Evolutionary conservation across 164 flowering plant species (phyloP).

Genomic region (Nymphaea colorata): DNA sequence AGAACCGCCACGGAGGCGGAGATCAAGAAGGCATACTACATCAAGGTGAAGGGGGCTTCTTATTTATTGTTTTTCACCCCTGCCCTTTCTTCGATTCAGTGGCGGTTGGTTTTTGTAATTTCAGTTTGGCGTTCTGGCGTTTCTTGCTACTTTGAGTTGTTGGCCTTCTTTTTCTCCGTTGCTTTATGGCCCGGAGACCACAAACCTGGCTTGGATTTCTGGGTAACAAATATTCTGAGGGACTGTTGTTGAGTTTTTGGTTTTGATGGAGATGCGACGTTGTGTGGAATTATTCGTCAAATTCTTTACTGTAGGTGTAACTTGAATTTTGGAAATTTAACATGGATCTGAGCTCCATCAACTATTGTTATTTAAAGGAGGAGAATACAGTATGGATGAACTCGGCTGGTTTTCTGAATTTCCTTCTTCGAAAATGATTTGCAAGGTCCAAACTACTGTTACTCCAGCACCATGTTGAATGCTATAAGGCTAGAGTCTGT

Average conservation of each 20-base stretch:
- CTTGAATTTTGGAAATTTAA: neutral
- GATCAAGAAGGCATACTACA: slow-evolving; percentile 2
- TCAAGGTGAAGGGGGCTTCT: neutral
- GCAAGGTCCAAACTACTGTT: no score
- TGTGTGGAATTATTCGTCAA: neutral
- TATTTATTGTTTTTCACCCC: neutral
- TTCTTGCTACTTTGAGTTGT: neutral
- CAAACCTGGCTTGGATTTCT: neutral
- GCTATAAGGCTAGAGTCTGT: no score
- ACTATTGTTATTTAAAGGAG: no score
- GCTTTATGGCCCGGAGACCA: neutral
- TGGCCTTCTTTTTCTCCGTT: neutral
- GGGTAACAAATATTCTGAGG: neutral
- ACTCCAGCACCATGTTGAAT: no score
- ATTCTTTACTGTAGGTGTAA: neutral
- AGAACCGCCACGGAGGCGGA: neutral
- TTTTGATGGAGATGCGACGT: neutral
- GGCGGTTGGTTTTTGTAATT: neutral
- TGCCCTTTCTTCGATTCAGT: neutral
- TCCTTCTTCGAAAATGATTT: no score
- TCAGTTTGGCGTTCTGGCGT: neutral
- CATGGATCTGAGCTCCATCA: no score
- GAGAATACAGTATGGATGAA: neutral
- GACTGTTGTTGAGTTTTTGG: neutral
- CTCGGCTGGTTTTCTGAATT: no score